These are phyloP conservation scores for Xylaria sp. DNA, from an alignment of 2,329 filamentous ascomycete species.

Conservation along the genomic window DNA sequence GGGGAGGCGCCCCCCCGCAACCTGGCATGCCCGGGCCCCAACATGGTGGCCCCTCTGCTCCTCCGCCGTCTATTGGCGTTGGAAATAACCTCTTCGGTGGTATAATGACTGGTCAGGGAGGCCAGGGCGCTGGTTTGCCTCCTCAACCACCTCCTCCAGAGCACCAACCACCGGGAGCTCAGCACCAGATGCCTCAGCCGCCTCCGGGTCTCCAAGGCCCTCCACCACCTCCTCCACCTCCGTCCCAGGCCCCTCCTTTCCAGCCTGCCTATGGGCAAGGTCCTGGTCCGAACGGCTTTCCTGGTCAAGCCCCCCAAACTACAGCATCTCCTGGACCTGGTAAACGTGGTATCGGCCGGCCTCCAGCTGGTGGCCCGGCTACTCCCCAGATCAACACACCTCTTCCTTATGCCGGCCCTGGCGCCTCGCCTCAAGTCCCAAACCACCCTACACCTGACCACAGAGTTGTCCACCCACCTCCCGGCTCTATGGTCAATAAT, in stretches of 20 bases:
- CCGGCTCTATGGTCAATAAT: conserved; percentile 62
- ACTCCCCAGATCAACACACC: conserved; percentile 93
- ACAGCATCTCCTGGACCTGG: conserved; percentile 88
- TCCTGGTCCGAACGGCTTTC: conserved; percentile 75
- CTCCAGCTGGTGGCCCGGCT: conserved; percentile 74
- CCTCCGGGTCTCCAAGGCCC: conserved; percentile 72
- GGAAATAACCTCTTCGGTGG: conserved; percentile 94
- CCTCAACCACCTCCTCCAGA: conserved; percentile 72
- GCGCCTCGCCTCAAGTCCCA: conserved; percentile 82
- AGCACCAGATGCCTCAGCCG: conserved; percentile 78
- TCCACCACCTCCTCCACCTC: conserved; percentile 66
- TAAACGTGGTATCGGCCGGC: conserved; percentile 73
- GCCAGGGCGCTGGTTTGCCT: conserved; percentile 85
- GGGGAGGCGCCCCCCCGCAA: conserved; percentile 66
- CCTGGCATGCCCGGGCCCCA: conserved; percentile 73
- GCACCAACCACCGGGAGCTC: conserved; percentile 61
- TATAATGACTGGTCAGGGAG: conserved; percentile 90
- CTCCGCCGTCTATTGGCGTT: conserved; percentile 88
- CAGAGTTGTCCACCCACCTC: conserved; percentile 61
- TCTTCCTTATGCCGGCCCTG: conserved; percentile 83
- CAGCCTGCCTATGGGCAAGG: conserved; percentile 73
- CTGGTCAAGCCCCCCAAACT: conserved; percentile 81
- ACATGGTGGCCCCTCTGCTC: conserved; percentile 80
- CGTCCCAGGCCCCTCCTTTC: conserved; percentile 75
- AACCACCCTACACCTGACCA: conserved; percentile 83